A percentile compares a stretch with the other conserved stretches of the same genome.
phyloP scores from a whole-genome alignment of 2,329 filamentous ascomycete species.

The Alternaria gaisen region DNA sequence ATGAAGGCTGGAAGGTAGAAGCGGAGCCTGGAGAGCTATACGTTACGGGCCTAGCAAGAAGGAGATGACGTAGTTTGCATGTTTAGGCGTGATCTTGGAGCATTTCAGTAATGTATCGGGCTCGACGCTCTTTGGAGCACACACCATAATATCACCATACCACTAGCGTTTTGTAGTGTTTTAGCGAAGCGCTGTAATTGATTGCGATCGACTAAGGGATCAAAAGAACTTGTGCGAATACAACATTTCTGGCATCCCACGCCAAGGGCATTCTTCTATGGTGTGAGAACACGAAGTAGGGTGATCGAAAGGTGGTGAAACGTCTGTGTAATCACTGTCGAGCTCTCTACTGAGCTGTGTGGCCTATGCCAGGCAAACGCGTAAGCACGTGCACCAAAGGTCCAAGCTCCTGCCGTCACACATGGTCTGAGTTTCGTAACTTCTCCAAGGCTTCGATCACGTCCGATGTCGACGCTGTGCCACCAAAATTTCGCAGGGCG shows the following conservation, averaged over 20 bases:
- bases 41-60: constrained; percentile 67
- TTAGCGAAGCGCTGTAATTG: not conserved
- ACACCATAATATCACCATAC: not conserved
- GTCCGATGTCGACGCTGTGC: too few relatives aligned
- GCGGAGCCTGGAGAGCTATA: constrained; percentile 74
- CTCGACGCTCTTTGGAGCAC: not conserved
- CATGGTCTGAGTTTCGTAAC: too few relatives aligned
- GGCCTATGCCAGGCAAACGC: too few relatives aligned
- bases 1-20: constrained; percentile 85
- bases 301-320: too few relatives aligned
- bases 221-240: not conserved
- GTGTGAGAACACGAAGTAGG: too few relatives aligned
- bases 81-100: not conserved
- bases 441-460: too few relatives aligned
- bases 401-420: too few relatives aligned
- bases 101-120: constrained; percentile 1
- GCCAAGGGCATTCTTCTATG: too few relatives aligned
- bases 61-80: constrained; percentile 19
- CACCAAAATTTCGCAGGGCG: too few relatives aligned
- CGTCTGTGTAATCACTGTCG: too few relatives aligned
- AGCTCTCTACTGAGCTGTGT: too few relatives aligned
- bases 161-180: not conserved
- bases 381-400: too few relatives aligned
- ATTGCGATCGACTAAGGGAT: not conserved
- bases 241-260: not conserved